Conservation (phyloP, 2,329 filamentous ascomycete species). For the Exophiala spinifera region DNA sequence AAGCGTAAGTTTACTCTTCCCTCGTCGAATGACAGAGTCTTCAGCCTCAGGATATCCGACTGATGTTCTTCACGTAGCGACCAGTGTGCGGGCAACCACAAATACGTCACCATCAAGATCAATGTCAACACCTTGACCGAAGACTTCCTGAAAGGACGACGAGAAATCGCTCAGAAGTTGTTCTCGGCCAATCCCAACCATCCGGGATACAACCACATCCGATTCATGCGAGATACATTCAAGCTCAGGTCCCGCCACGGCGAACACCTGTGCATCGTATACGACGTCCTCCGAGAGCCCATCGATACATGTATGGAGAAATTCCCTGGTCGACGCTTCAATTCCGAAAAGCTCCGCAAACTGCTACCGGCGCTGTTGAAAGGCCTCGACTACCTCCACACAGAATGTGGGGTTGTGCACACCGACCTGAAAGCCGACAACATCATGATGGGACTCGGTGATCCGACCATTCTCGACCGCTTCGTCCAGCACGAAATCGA, state of each 20-base stretch:
- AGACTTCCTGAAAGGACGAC: conserved; percentile 26
- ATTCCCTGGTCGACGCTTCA: conserved; percentile 32
- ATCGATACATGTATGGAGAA: conserved; percentile 37
- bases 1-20: conserved; percentile 19
- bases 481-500: conserved; percentile 36
- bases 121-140: conserved; percentile 32
- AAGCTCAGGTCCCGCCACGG: conserved; percentile 32
- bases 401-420: conserved; percentile 41
- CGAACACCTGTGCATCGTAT: conserved; percentile 39
- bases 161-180: conserved; percentile 36
- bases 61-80: conserved; percentile 10
- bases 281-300: conserved; percentile 40
- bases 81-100: conserved; percentile 17
- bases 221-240: conserved; percentile 38
- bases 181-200: conserved; percentile 34
- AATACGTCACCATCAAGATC: conserved; percentile 38
- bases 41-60: neutral
- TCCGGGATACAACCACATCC: conserved; percentile 35
- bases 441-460: conserved; percentile 39
- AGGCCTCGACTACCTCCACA: conserved; percentile 43
- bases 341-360: conserved; percentile 33
- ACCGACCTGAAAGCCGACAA: conserved; percentile 48
- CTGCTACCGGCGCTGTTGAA: conserved; percentile 39
- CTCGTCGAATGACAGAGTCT: too few species aligned
- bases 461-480: conserved; percentile 31